These are phyloP conservation scores for Colletotrichum liriopes DNA, from an alignment of 2,329 filamentous ascomycete genomes.

Conservation along the genomic window DNA sequence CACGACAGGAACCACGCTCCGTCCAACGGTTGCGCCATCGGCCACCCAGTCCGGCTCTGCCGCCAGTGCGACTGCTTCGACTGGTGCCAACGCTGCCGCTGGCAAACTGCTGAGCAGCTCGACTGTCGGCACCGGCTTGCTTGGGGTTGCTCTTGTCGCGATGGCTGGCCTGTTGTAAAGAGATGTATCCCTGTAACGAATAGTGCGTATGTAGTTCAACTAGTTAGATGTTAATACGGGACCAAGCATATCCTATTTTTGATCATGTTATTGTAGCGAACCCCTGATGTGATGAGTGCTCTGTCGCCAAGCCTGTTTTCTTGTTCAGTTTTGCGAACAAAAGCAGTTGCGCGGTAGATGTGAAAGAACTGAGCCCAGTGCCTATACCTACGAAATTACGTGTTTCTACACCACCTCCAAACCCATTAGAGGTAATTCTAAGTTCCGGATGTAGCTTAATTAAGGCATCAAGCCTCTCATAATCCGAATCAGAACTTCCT, in stretches of 20 bases:
- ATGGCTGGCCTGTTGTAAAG: conserved; percentile 35
- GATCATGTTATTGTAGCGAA: background rate
- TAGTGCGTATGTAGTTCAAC: background rate
- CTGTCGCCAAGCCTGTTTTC: too few species aligned
- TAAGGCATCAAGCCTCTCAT: too few species aligned
- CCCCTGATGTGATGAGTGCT: background rate
- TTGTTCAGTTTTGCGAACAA: too few species aligned
- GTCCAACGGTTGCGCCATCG: conserved; percentile 14
- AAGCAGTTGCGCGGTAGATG: too few species aligned
- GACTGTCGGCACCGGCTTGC: conserved; percentile 25
- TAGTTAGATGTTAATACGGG: conserved; percentile 6
- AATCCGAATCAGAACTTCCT: too few species aligned
- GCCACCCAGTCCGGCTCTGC: conserved; percentile 34
- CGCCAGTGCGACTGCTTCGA: conserved; percentile 25
- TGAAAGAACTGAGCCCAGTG: too few species aligned
- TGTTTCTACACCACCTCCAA: too few species aligned
- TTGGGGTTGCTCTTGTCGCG: conserved; percentile 30
- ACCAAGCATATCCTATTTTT: background rate
- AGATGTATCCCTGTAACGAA: background rate
- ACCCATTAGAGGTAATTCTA: too few species aligned
- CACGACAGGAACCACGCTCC: conserved; percentile 16
- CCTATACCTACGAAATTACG: too few species aligned
- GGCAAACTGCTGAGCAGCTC: conserved; percentile 5
- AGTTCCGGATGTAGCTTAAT: too few species aligned
- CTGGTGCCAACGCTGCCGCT: conserved; percentile 8